These are phyloP conservation scores for Chaetomiaceae sp. DNA, from an alignment of 2,329 filamentous ascomycete genomes.

Conservation along the genomic window DNA sequence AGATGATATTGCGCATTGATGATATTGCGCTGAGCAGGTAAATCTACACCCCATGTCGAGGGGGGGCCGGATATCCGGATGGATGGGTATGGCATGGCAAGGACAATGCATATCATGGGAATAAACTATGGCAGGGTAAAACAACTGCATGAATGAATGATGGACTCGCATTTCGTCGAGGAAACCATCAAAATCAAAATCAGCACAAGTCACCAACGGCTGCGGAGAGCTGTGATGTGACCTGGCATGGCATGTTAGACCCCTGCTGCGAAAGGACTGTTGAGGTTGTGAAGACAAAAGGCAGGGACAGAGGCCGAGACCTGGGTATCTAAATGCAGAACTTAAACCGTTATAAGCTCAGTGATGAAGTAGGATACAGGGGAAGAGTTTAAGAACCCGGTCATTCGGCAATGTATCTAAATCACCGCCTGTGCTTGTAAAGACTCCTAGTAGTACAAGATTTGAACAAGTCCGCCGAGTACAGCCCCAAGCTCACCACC, in stretches of 20 bases:
- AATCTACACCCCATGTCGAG: slow-evolving; percentile 15
- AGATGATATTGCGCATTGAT: slow-evolving; percentile 76
- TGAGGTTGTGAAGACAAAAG: too few relatives aligned
- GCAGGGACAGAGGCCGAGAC: too few relatives aligned
- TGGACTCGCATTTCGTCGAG: background rate
- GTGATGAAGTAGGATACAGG: too few relatives aligned
- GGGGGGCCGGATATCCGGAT: too few relatives aligned
- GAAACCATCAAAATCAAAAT: background rate
- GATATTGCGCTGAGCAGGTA: slow-evolving; percentile 62
- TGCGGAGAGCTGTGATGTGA: too few relatives aligned
- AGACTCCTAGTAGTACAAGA: background rate
- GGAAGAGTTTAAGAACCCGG: too few relatives aligned
- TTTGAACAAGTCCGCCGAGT: background rate
- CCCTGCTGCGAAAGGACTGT: too few relatives aligned
- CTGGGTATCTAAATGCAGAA: too few relatives aligned
- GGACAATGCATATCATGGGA: background rate
- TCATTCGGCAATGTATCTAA: too few relatives aligned
- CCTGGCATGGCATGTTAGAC: too few relatives aligned
- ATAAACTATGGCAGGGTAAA: background rate
- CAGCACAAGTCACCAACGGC: too few relatives aligned
- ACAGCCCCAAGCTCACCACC: background rate
- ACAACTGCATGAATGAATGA: slow-evolving; percentile 9
- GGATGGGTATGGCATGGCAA: background rate
- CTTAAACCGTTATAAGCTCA: too few relatives aligned
- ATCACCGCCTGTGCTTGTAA: background rate